These are phyloP conservation scores for Centrapalus pauciflorus DNA, from an alignment of 129 eudicot species.

Conservation along the genomic window DNA sequence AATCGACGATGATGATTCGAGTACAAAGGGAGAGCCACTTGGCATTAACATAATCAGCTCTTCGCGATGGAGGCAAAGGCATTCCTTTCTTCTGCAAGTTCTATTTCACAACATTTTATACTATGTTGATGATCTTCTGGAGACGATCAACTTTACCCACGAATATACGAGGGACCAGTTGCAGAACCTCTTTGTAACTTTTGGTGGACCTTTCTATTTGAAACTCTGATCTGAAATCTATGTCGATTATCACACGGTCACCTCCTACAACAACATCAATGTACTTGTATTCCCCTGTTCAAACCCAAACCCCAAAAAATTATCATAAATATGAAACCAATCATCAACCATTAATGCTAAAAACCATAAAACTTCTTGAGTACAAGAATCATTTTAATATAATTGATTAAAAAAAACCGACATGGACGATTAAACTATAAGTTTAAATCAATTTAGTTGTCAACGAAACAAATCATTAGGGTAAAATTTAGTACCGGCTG, in stretches of 20 bases:
- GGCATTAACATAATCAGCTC: slow-evolving; percentile 38
- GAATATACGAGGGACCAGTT: slow-evolving; percentile 38
- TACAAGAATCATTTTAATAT: no score
- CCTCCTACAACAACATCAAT: slow-evolving; percentile 40
- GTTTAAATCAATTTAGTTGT: no score
- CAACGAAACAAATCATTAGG: neutral
- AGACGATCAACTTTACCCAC: slow-evolving; percentile 50
- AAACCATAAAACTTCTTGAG: no score
- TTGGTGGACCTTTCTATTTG: slow-evolving; percentile 48
- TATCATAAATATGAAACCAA: no score
- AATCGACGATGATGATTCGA: neutral
- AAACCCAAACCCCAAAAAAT: no score
- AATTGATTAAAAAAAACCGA: no score
- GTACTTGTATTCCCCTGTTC: no score
- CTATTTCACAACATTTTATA: slow-evolving; percentile 35
- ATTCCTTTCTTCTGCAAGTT: slow-evolving; percentile 54
- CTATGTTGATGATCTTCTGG: slow-evolving; percentile 26
- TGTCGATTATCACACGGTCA: slow-evolving; percentile 41
- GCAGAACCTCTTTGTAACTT: slow-evolving; percentile 32
- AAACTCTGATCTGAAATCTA: slow-evolving; percentile 57
- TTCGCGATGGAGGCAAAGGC: slow-evolving; percentile 52
- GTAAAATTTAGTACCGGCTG: slow-evolving; percentile 32
- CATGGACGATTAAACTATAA: no score
- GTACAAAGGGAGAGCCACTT: slow-evolving; percentile 45
- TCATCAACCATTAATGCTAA: no score